Evolutionary conservation across 208 protist species (phyloP), one percentile per base, ranked within the genome.

Genomic region (Vickermania spadyakhi): DNA sequence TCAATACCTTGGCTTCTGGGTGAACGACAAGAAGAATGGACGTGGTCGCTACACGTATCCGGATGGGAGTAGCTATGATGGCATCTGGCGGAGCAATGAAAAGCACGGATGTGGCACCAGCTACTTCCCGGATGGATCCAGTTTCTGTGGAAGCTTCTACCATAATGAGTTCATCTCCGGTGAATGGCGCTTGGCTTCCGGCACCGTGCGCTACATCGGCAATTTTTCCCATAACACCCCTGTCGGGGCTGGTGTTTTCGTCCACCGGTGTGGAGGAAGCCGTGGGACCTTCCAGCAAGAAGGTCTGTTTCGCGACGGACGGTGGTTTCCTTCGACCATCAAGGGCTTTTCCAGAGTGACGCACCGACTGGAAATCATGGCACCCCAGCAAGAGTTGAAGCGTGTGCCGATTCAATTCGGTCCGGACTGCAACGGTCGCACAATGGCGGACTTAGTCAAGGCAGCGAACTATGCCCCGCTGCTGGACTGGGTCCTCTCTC

Each of bases 21-120:
- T 63, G 23, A 70, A 76, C 42, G 81, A 91, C 62, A 60, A 58
- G 58, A 85, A 90, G 52, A 75, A 72, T 57, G 88, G 88, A 26
- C 59, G 62, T 18, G 88, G 88, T 22, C 85, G 74, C 54, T 95
- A 92, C 66, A 72, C 79, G 14, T 92, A 93, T 71, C 62, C 75
- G n/a, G 81, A 90, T 59, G 88, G 85, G 31, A 91, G 85, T 71
- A 86, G 68, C 70, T 95, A 95, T 75, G 76, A 90, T 52, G 88
- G 88, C 25, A 41, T 61, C 22, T 95, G 84, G 83, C 69, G 72
- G 23, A 66, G 79, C 61, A 82, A 89, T 45, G 71, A 85, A 52
- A 86, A 89, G 59, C 80, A 92, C 53, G 85, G 88, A 28, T 70
- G 68, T 53, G 88, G 88, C 36, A 73, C 70, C 3, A 89, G 91